Conservation (phyloP, 768 basidiomycete species). For the Termitomyces sp. region DNA sequence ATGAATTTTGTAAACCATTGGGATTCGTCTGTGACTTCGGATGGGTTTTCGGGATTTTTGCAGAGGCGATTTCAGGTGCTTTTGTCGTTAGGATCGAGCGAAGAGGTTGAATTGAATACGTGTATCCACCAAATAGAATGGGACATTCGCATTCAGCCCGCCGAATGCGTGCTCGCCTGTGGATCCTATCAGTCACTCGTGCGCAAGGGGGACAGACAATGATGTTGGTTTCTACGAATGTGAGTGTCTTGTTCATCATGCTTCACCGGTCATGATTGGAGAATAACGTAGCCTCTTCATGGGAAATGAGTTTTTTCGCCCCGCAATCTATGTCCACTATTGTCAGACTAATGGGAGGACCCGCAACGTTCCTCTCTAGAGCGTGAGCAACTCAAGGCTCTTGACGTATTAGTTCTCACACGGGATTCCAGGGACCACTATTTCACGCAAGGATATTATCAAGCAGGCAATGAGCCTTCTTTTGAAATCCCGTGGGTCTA, state of each 20-base stretch:
- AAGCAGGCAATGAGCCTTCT: constrained; percentile 44
- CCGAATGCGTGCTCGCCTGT: constrained; percentile 46
- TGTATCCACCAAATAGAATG: constrained; percentile 27
- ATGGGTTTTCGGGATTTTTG: constrained; percentile 43
- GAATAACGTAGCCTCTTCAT: constrained; percentile 35
- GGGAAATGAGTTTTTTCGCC: constrained; percentile 49
- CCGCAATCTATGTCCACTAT: constrained; percentile 45
- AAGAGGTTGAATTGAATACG: not conserved
- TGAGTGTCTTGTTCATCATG: constrained; percentile 13
- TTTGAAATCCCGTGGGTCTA: constrained; percentile 43
- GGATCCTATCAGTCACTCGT: constrained; percentile 40
- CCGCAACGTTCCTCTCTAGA: constrained; percentile 32
- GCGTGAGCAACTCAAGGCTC: constrained; percentile 22
- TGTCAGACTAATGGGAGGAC: constrained; percentile 41
- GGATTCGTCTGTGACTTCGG: constrained; percentile 36
- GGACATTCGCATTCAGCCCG: constrained; percentile 42
- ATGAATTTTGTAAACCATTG: constrained; percentile 49
- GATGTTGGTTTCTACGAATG: constrained; percentile 49
- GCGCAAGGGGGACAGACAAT: constrained; percentile 43
- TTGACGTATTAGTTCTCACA: not conserved
- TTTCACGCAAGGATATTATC: constrained; percentile 33
- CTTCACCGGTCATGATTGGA: not conserved
- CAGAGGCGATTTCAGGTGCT: constrained; percentile 38
- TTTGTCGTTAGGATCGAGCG: not conserved
- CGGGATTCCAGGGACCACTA: constrained; percentile 31